A percentile compares a stretch with the other conserved stretches of the same genome.
Evolutionary conservation across 192 early-diverging fungal species (phyloP).

Genomic region (Coemansia sp.): DNA sequence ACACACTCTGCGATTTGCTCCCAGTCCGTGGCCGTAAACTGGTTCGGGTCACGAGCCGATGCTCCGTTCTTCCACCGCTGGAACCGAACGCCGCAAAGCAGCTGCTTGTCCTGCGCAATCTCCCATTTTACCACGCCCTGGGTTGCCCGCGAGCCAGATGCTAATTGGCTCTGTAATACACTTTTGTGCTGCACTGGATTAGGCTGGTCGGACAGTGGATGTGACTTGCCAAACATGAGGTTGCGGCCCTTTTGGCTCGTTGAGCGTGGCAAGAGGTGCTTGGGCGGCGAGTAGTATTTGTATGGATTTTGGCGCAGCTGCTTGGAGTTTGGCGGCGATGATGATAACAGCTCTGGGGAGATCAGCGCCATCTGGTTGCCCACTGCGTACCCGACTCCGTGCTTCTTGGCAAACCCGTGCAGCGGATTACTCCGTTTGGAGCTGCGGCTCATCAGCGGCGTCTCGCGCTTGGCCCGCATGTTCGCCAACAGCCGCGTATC

Average conservation of each 20-base stretch:
- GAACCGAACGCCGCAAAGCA: slow-evolving; percentile 37
- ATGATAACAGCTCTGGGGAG: slow-evolving; percentile 44
- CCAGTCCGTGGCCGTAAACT: slow-evolving; percentile 36
- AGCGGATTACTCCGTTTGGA: slow-evolving; percentile 28
- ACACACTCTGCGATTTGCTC: slow-evolving; percentile 25
- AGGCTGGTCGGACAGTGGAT: not conserved
- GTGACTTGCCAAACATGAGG: slow-evolving; percentile 20
- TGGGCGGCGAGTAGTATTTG: slow-evolving; percentile 53
- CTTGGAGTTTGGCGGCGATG: slow-evolving; percentile 47
- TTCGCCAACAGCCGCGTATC: slow-evolving; percentile 27
- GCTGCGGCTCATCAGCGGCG: slow-evolving; percentile 17
- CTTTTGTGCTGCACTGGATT: not conserved
- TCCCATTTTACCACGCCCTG: slow-evolving; percentile 29
- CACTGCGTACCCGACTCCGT: slow-evolving; percentile 40
- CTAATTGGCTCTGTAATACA: not conserved
- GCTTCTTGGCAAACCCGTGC: slow-evolving; percentile 48
- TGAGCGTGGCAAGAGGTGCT: slow-evolving; percentile 17
- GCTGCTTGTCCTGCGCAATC: slow-evolving; percentile 45
- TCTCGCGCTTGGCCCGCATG: slow-evolving; percentile 25
- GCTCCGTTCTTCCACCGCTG: slow-evolving; percentile 25
- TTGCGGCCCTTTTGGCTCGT: slow-evolving; percentile 28
- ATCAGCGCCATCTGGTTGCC: slow-evolving; percentile 42
- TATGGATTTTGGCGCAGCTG: slow-evolving; percentile 48
- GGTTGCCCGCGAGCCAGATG: not conserved
- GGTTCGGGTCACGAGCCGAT: slow-evolving; percentile 26